Evolutionary conservation across 2,329 filamentous ascomycete genomes (phyloP), one percentile per base, ranked within the genome.

Genomic region (Westerdykella sp.): DNA sequence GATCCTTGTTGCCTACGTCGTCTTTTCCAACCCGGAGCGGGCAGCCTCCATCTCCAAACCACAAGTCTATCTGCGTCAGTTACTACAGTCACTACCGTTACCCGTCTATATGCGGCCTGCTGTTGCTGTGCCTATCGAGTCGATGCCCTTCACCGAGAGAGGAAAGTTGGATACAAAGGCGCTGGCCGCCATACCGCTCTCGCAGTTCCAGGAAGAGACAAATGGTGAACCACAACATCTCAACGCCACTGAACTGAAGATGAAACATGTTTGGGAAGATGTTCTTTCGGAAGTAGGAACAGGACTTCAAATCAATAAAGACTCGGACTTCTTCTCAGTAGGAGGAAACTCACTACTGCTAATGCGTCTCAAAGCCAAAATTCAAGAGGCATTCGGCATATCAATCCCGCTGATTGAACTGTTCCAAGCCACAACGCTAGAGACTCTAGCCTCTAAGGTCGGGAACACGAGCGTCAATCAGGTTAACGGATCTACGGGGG

Each of bases 261-360:
- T 44, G 6, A 6, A 21, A 31, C 32, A 15, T 6, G 10, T 53
- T 21, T 54, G 51, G 39, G 41, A 49, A 7, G 40, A 53, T 2
- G 36, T 54, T 5, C 45, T 21, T 21, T 21, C 18, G 18, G 18
- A 21, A 21, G 18, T 21, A 21, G 18, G 18, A 21, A 21, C 18
- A 56, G 1, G 28, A 45, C 42, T 21, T 21, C 18, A 21, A 21
- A 21, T 21, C 18, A 21, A 21, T 21, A 21, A 21, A 21, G 18
- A 21, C 6, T 21, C 69, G 4, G 63, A 70, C 49, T 73, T 75
- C 53, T 74, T 73, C 53, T 43, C 45, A 0, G 47, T 66, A 2
- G 71, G 71, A 2, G 72, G 71, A 5, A 72, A 62, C 42, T 74
- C 71, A 0, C 42, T 73, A 4, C 54, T 70, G 0, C 48, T 73